Percentiles rank a stretch among this genome's conserved stretches.
Evolutionary conservation across 441 rosid genomes (phyloP).

Genomic region (Eruca vesicaria): DNA sequence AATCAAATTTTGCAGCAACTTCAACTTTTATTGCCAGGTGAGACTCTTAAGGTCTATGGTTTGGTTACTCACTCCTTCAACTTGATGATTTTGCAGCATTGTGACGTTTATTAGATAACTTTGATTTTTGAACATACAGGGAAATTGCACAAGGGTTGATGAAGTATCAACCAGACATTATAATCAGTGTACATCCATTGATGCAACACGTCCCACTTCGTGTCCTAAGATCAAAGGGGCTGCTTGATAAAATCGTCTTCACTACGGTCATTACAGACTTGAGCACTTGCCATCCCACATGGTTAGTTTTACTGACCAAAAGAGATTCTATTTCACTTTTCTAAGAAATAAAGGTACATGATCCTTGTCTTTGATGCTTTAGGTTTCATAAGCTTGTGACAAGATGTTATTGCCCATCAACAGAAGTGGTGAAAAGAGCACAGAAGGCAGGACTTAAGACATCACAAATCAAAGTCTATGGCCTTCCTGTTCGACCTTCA

Average conservation of each 20-base stretch:
- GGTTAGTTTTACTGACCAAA: constrained; percentile 26
- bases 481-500: constrained; percentile 96
- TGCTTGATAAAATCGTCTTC: constrained; percentile 79
- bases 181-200: constrained; percentile 92
- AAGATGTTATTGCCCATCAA: constrained; percentile 92
- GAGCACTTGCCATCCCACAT: constrained; percentile 77
- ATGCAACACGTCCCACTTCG: constrained; percentile 99
- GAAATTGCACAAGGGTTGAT: constrained; percentile 92
- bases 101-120: no score
- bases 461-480: constrained; percentile 83
- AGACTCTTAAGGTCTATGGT: constrained; percentile 34
- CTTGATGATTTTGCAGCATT: background rate
- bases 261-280: constrained; percentile 92
- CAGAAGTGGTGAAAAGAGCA: constrained; percentile 83
- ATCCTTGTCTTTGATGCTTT: background rate
- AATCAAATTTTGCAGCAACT: constrained; percentile 94
- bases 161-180: constrained; percentile 94
- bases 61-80: background rate
- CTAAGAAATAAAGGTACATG: background rate
- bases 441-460: constrained; percentile 76
- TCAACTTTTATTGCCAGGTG: constrained; percentile 92
- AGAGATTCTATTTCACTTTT: background rate
- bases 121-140: constrained; percentile 37
- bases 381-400: constrained; percentile 99
- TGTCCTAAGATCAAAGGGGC: constrained; percentile 81